Evolutionary conservation across 352 stramenopile species (phyloP), one percentile per base, ranked within the genome.

Genomic region (Globisporangium spinosum): DNA sequence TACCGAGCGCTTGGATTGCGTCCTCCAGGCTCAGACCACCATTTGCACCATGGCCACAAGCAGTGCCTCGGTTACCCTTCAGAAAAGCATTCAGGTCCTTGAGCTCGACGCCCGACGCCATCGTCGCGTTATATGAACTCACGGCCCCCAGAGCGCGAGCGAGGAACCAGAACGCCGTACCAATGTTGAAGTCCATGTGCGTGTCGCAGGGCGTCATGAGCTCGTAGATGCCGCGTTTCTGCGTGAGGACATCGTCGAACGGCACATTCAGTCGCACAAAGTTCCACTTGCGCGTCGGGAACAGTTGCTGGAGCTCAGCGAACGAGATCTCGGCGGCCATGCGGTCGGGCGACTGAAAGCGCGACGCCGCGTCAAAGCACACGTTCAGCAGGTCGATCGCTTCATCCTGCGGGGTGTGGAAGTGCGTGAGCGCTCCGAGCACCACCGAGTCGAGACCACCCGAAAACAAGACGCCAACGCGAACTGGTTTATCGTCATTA

Each of bases 131-230:
- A 23, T 51, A 70, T 58, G 34, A 47, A 35, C 58, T 65, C 51
- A 89, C 27, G 22, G 68, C 62, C 35, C 89, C 87, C 2, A 67
- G 49, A 17, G 91, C 95, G 40, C 83, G 77, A 43, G 93, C 85
- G 25, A 97, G 93, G 77, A 98, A 98, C 90, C 91, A 99, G 69
- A 99, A 94, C 27, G 97, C 97, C 1, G 87, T 85, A 15, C 81
- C 97, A 71, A 99, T 98, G 75, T 99, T 99, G 51, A 99, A 98
- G 80, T 99, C 96, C 97, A 99, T 99, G 58, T 97, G 90, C 2
- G 89, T 97, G 13, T 89, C 82, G 47, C 94, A 89, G 25, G 97
- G 91, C 63, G 74, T 56, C 67, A 98, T 91, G 0, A 99, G 76
- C 25, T 69, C 72, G 29, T 82, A 67, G 2, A 99, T 80, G 51